Base-by-base conservation (phyloP, 2,329 filamentous ascomycete species). In the Zalaria sp. region DNA sequence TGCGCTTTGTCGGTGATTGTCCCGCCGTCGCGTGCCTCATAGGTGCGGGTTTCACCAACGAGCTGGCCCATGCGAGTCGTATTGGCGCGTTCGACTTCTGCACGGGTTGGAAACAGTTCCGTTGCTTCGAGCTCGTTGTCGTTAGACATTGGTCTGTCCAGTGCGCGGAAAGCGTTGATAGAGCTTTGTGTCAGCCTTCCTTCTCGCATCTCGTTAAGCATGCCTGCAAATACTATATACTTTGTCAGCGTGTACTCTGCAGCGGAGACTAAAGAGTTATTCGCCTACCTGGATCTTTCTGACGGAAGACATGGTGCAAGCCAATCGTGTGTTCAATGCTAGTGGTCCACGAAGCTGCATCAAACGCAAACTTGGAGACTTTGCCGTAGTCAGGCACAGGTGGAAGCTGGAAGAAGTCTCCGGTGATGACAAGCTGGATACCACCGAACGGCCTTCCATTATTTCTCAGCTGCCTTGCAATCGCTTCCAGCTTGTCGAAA, bases 171-270 rank as follows among this genome's bases (percentile, higher is more conserved):
- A 0, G 79, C 75, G 5, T 72, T 67, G 29, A 93, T 79, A 0
- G 88, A 94, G 5, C 75, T 66, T n/a, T 77, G 71, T 28, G 74
- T 83, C 40, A 96, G 79, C 40, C 75, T 80, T 3, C 91, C 91
- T 42, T 96, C 69, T 38, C 91, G 81, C 86, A 98, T 95, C 60
- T 98, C 89, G 56, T 98, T 98, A 40, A 98, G 73, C 88, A 98
- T 98, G 4, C 73, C 70, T 8, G 91, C 91, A 60, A 98, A 98
- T 25, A 83, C 79, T 77, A 48, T 31, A 29, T 9, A 8, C 35
- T 46, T 32, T 38, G 57, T 66, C 46, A 61, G 51, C 37, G 40
- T 27, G 28, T 11, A 7, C 27, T 5, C 18, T 18, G 18, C 18
- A 18, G 18, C 18, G 18, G 18, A 18, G n/a, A 34, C 11, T 34